Evolutionary conservation across 257 asterid species (phyloP), one percentile per base, ranked within the genome.

Genomic region (Penstemon barbatus): DNA sequence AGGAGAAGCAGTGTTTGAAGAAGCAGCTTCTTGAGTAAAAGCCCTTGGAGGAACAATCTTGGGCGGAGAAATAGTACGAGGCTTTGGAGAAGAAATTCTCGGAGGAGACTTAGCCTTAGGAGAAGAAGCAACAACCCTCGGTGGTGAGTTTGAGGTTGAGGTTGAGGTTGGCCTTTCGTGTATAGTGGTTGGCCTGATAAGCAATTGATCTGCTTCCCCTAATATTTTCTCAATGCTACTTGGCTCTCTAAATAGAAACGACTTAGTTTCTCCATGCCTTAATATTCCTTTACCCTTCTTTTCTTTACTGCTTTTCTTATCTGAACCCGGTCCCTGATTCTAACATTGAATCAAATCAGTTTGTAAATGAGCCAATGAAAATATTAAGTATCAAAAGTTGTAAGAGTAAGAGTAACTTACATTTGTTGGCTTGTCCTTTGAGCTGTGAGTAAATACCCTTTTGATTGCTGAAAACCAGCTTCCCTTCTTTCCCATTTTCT

Each of bases 401-500:
- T 12, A 0, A 9, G 9, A 8, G 12, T 5, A 15, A 53, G 51
- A 39, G 39, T 51, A 40, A 75, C 95, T 90, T 80, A 90, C 96
- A 78, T 77, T 76, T 42, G 74, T 49, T 50, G 73, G 73, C 80
- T 89, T 90, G 50, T 89, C 97, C 77, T 86, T 91, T 13, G 96
- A 87, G 73, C 63, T 79, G 80, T 84, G 83, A 7, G 86, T 74
- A 62, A 94, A 94, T 76, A 84, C 87, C 87, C 80, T 81, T 77
- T 86, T 94, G 87, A 94, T 91, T 72, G 95, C 95, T 77, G 97
- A 89, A 86, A 86, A 78, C 97, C 96, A 94, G 85, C 91, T 86
- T 74, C 97, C 95, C 87, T 83, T 91, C 91, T 89, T 89, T 78
- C 97, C 99, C 99, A 94, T 94, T 44, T 60, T 82, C 74, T 78